These are phyloP conservation scores for Dryas alaskensis DNA, from an alignment of 306 rosid genomes.

Conservation along the genomic window DNA sequence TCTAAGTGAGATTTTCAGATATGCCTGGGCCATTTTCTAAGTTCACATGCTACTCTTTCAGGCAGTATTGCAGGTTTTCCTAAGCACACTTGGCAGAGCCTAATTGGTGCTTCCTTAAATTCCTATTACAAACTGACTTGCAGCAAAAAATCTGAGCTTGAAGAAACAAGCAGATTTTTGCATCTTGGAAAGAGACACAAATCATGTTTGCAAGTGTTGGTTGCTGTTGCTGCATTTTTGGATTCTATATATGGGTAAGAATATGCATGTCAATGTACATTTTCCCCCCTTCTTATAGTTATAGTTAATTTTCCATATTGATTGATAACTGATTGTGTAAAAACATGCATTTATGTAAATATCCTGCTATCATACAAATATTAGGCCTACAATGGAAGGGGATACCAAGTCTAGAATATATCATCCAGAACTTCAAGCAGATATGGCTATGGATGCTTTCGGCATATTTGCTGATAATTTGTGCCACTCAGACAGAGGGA, in stretches of 20 bases:
- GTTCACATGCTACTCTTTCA: conserved; percentile 22
- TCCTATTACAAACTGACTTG: conserved; percentile 44
- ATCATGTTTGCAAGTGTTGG: conserved; percentile 59
- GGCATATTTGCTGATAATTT: conserved; percentile 60
- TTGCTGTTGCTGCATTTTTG: conserved; percentile 78
- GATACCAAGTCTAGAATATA: conserved; percentile 34
- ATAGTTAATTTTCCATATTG: conserved; percentile 12
- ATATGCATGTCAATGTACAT: conserved; percentile 10
- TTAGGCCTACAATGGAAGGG: conserved; percentile 50
- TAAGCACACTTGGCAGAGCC: conserved; percentile 54
- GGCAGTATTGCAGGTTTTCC: conserved; percentile 39
- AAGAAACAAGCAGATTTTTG: conserved; percentile 46
- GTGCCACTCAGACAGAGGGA: conserved; percentile 57
- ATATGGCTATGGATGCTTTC: conserved; percentile 41
- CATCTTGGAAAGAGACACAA: conserved; percentile 60
- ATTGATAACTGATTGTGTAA: not conserved
- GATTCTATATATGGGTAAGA: conserved; percentile 69
- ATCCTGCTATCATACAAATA: conserved; percentile 25
- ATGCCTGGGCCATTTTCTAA: not conserved
- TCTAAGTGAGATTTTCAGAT: not conserved
- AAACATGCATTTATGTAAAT: conserved; percentile 2
- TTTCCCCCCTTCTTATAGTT: not conserved
- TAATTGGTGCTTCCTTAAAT: conserved; percentile 61
- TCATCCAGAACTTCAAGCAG: conserved; percentile 50
- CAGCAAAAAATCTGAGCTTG: conserved; percentile 30